phyloP scores from a whole-genome alignment of 805 yeast species.

The Candida stauntonica region DNA sequence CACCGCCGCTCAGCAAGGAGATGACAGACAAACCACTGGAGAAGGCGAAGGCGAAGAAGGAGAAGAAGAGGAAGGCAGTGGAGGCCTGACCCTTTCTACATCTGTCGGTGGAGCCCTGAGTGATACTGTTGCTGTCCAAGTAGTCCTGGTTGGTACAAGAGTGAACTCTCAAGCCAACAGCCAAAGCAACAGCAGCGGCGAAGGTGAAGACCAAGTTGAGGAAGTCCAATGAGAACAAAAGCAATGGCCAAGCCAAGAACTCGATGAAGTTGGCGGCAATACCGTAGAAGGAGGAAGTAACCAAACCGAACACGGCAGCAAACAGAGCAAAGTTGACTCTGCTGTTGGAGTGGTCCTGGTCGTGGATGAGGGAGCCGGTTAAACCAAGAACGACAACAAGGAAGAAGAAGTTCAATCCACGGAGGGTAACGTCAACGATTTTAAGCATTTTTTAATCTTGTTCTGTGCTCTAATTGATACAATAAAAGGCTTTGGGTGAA shows the following conservation, averaged over 20 bases:
- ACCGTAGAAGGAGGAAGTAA: constrained; percentile 79
- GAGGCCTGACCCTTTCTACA: constrained; percentile 94
- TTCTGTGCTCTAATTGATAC: background rate
- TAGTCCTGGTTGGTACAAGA: constrained; percentile 72
- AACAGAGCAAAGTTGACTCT: constrained; percentile 89
- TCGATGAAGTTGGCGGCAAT: constrained; percentile 69
- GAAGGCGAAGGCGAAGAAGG: constrained; percentile 70
- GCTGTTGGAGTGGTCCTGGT: constrained; percentile 50
- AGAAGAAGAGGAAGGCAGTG: constrained; percentile 78
- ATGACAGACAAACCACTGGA: constrained; percentile 49
- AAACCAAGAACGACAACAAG: constrained; percentile 79
- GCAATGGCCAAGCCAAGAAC: constrained; percentile 82
- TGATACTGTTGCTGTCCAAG: constrained; percentile 58
- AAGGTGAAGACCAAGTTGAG: constrained; percentile 88
- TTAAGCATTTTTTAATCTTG: constrained; percentile 28
- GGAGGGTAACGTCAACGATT: constrained; percentile 71
- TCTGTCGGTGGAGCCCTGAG: constrained; percentile 76
- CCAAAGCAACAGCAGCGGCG: constrained; percentile 92
- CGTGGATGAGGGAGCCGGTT: constrained; percentile 81
- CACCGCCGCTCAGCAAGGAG: constrained; percentile 54
- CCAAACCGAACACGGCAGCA: constrained; percentile 80
- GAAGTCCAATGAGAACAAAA: constrained; percentile 74
- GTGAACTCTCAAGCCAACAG: constrained; percentile 83
- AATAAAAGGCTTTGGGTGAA: background rate
- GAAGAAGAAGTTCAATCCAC: constrained; percentile 71